Evolutionary conservation across 2,329 filamentous ascomycete genomes (phyloP).

Genomic region (Alternaria gansuensis): DNA sequence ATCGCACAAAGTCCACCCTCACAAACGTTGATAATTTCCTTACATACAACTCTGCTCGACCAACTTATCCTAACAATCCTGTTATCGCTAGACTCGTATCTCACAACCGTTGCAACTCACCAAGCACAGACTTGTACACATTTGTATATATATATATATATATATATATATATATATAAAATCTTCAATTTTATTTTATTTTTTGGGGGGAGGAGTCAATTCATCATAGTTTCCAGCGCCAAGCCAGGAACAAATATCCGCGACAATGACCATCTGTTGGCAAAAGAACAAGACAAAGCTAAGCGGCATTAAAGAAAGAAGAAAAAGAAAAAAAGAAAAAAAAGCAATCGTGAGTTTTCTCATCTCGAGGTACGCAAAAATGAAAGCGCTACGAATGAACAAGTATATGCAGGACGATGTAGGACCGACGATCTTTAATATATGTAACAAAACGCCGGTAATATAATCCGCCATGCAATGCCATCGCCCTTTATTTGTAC

Average conservation of each 20-base stretch:
- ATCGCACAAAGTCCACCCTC: no score
- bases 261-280: background rate
- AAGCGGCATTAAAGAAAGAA: background rate
- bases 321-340: background rate
- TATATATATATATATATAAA: background rate
- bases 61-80: no score
- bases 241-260: background rate
- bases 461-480: background rate
- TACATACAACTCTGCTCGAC: no score
- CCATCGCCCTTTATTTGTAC: background rate
- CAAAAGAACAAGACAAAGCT: background rate
- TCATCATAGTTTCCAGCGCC: background rate
- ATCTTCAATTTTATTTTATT: background rate
- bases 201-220: background rate
- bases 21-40: no score
- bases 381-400: background rate
- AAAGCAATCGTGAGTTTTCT: background rate
- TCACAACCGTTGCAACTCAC: no score
- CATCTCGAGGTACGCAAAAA: background rate
- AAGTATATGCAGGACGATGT: background rate
- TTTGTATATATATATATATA: no score
- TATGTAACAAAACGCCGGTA: background rate
- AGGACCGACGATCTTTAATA: no score
- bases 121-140: no score
- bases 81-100: no score